A percentile compares a stretch with the other conserved stretches of the same genome.
Conservation (phyloP, 2,329 filamentous ascomycete species). For the Alternaria sp. region DNA sequence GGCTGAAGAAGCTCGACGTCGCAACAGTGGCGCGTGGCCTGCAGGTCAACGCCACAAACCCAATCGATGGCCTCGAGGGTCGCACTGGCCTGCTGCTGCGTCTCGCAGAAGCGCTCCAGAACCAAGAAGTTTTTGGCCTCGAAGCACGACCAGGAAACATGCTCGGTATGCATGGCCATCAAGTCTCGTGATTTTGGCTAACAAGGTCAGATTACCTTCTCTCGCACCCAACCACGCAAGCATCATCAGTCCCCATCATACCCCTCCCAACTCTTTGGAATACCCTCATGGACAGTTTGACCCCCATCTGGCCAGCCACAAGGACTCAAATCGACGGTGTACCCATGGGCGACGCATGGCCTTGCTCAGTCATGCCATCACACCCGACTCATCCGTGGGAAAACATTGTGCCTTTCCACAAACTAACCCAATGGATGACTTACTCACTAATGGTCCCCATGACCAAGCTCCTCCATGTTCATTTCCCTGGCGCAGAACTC, state of each 20-base stretch:
- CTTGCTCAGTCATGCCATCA: conserved; percentile 82
- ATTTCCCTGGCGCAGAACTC: conserved; percentile 83
- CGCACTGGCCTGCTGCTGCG: conserved; percentile 80
- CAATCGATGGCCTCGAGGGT: conserved; percentile 84
- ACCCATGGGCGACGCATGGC: conserved; percentile 93
- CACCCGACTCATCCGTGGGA: conserved; percentile 76
- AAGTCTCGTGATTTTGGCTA: conserved; percentile 9
- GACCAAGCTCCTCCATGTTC: conserved; percentile 78
- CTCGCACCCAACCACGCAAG: conserved; percentile 87
- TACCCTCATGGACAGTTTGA: conserved; percentile 85
- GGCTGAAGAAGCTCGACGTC: conserved; percentile 75
- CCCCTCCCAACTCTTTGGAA: conserved; percentile 89
- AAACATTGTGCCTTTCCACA: conserved; percentile 89
- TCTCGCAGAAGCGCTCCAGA: conserved; percentile 78
- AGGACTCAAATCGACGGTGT: conserved; percentile 87
- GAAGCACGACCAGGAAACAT: conserved; percentile 91
- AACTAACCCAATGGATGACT: conserved; percentile 88
- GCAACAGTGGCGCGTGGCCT: conserved; percentile 80
- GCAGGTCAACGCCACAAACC: conserved; percentile 82
- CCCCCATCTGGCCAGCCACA: conserved; percentile 86
- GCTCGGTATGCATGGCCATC: conserved; percentile 69
- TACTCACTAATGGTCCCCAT: conserved; percentile 95
- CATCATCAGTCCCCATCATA: conserved; percentile 86
- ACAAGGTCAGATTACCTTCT: conserved; percentile 79
- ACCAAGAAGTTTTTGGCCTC: conserved; percentile 82